A percentile compares a stretch with the other conserved stretches of the same genome.
Evolutionary conservation across 768 basidiomycete genomes (phyloP).

Genomic region (Sporobolomyces roseus): DNA sequence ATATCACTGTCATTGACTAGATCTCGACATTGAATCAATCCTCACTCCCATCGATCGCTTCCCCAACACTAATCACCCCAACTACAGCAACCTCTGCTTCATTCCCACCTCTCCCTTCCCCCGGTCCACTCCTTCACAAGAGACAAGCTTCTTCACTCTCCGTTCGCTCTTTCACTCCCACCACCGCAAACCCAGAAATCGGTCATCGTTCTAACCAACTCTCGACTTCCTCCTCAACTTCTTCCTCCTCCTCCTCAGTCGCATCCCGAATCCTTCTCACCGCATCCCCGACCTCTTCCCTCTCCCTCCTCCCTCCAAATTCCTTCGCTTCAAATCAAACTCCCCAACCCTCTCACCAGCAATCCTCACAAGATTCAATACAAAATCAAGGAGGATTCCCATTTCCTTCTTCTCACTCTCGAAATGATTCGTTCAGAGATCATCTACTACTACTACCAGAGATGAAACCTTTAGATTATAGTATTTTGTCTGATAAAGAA

Average conservation of each 20-base stretch:
- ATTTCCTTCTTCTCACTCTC: no score
- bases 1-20: no score
- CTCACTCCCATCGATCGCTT: no score
- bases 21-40: no score
- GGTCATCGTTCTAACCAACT: conserved; percentile 3
- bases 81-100: no score
- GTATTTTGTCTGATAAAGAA: conserved; percentile 55
- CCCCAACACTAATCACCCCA: not conserved
- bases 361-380: no score
- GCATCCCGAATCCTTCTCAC: conserved; percentile 5
- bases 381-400: no score
- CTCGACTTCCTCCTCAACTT: conserved; percentile 11
- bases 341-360: no score
- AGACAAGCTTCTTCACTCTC: conserved; percentile 16
- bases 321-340: no score
- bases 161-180: not conserved
- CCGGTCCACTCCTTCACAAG: not conserved
- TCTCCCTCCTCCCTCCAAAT: not conserved
- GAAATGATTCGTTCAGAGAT: no score
- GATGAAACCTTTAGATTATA: conserved; percentile 68
- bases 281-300: conserved; percentile 9
- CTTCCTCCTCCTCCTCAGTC: not conserved
- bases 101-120: not conserved
- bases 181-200: not conserved
- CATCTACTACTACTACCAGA: no score